phyloP scores from a whole-genome alignment of 1,284 basidiomycete species.

The Chondrostereum purpureum region DNA sequence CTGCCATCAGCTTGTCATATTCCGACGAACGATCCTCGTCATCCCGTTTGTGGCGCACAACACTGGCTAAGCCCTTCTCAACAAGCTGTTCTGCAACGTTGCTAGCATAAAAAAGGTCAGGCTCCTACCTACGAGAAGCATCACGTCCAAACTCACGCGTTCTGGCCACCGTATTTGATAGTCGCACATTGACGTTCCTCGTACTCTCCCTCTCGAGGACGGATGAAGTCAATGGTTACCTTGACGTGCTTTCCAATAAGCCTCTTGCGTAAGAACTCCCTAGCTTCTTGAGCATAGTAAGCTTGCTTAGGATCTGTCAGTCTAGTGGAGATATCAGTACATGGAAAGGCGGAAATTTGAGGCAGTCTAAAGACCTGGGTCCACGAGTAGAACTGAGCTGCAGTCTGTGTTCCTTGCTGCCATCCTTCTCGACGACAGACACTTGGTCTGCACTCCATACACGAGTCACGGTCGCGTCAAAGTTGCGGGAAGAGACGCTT shows the following conservation, averaged over 20 bases:
- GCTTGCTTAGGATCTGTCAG: conserved; percentile 84
- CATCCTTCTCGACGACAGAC: conserved; percentile 71
- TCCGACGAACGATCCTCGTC: conserved; percentile 94
- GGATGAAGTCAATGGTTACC: conserved; percentile 81
- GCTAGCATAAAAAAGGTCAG: conserved; percentile 31
- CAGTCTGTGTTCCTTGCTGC: conserved; percentile 73
- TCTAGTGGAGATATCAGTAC: conserved; percentile 29
- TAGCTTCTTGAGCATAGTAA: conserved; percentile 86
- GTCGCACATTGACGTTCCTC: conserved; percentile 92
- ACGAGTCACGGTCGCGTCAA: conserved; percentile 82
- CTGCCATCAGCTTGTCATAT: conserved; percentile 91
- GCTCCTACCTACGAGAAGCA: background rate
- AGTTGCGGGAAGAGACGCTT: conserved; percentile 46
- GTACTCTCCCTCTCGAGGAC: conserved; percentile 89
- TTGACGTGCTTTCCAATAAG: conserved; percentile 88
- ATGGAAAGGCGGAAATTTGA: conserved; percentile 7
- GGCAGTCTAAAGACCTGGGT: conserved; percentile 53
- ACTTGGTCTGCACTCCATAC: conserved; percentile 93
- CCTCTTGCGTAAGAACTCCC: conserved; percentile 85
- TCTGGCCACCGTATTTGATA: conserved; percentile 75
- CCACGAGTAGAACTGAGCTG: conserved; percentile 88
- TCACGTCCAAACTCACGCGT: conserved; percentile 41
- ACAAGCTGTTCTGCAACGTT: conserved; percentile 91
- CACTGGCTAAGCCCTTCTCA: conserved; percentile 87
- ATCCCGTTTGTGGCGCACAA: conserved; percentile 87